Evolutionary conservation across 2,329 filamentous ascomycete species (phyloP), one percentile per base, ranked within the genome.

Genomic region (Paecilomyces formosus): DNA sequence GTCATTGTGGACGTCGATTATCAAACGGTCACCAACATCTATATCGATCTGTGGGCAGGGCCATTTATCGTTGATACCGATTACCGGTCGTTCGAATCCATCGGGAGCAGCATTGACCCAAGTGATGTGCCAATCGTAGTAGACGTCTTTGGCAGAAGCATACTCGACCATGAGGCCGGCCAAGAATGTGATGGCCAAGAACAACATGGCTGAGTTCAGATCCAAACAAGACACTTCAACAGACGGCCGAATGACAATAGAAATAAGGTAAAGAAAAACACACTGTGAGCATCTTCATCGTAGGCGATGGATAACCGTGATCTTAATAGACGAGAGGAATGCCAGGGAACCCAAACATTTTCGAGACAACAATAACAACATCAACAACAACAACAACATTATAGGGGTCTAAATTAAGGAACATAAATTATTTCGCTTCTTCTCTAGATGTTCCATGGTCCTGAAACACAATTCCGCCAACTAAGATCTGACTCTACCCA

Each of bases 31-130:
- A 12, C 74, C 74, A 11, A 72, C 52, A 8, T 70, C 56, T n/a
- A 73, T 68, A 22, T 76, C 69, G 9, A 78, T 67, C 54, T 70
- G 65, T 85, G 90, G 89, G 56, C 88, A 81, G 1, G 89, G 90
- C 87, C 89, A 91, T 74, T 86, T 72, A 3, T 83, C 84, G 66
- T 94, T 93, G 75, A 94, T 88, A 53, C 88, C 88, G 68, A 93
- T 89, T 3, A 83, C 82, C 0, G 85, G 81, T 31, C 89, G 81
- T 45, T 82, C 78, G 7, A 80, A 76, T 22, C 85, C 86, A 74
- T 93, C 89, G 0, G 89, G 90, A 65, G 89, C 88, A 33, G 86
- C 83, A 50, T 75, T 82, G 11, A 90, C 84, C 88, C 89, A 92
- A 59, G 81, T 83, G 62, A 90, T 79, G 65, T 86, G 84, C 75